Evolutionary conservation across 192 early-diverging fungal genomes (phyloP).

Genomic region (Entomortierella lignicola): DNA sequence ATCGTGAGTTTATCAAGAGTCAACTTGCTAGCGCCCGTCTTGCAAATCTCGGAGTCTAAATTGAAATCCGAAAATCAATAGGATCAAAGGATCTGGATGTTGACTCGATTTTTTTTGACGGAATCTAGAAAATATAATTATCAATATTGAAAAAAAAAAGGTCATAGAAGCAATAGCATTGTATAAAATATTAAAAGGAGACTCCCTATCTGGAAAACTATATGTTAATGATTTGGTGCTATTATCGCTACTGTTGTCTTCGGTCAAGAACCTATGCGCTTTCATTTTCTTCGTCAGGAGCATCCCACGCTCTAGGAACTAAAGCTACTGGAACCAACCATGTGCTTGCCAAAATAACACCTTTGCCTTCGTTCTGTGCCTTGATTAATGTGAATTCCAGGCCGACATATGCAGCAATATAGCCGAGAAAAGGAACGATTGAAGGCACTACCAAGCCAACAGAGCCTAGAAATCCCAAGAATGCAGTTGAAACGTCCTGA

Average conservation of each 20-base stretch:
- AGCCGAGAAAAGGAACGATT: conserved; percentile 55
- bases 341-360: conserved; percentile 56
- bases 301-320: conserved; percentile 57
- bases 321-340: conserved; percentile 58
- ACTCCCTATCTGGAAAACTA: too few species aligned
- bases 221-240: too few species aligned
- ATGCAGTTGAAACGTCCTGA: conserved; percentile 51
- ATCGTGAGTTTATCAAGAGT: conserved; percentile 77
- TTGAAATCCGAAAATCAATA: neutral
- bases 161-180: neutral
- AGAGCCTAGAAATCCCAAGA: conserved; percentile 53
- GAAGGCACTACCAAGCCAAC: conserved; percentile 49
- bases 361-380: conserved; percentile 53
- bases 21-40: conserved; percentile 68
- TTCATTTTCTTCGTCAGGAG: conserved; percentile 2
- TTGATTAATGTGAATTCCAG: conserved; percentile 58
- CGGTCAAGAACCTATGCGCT: neutral
- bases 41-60: conserved; percentile 37
- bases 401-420: conserved; percentile 59
- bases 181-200: neutral
- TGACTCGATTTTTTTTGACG: too few species aligned
- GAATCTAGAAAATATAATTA: too few species aligned
- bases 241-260: neutral
- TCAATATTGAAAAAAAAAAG: neutral
- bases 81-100: neutral